Evolutionary conservation across 225 moss, liverwort and hornwort species (phyloP).

Genomic region (Pseudoscleropodium purum): DNA sequence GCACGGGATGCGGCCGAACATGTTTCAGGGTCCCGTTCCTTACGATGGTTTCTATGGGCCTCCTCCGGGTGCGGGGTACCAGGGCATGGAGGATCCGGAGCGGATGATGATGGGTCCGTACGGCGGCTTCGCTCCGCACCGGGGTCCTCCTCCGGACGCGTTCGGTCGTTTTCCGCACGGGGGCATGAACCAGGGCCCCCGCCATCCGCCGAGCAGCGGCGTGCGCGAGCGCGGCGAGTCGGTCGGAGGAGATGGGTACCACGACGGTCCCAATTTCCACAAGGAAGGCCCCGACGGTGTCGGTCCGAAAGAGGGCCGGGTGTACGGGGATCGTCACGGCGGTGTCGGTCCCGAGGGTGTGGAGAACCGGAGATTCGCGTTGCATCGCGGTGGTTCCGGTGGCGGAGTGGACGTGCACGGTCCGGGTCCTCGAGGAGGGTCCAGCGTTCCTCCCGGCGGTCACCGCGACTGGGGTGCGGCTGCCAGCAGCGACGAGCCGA

Average conservation of each 20-base stretch:
- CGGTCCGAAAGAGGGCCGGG: slow-evolving; percentile 43
- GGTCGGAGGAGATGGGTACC: slow-evolving; percentile 63
- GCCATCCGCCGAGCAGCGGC: slow-evolving; percentile 36
- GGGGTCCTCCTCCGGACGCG: slow-evolving; percentile 75
- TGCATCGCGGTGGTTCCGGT: background rate
- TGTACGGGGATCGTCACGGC: slow-evolving; percentile 17
- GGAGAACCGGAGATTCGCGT: slow-evolving; percentile 39
- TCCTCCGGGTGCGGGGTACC: slow-evolving; percentile 53
- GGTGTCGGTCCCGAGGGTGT: slow-evolving; percentile 18
- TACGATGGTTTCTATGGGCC: slow-evolving; percentile 84
- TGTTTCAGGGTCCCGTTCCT: slow-evolving; percentile 82
- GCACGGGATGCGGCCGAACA: slow-evolving; percentile 71
- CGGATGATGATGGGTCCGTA: slow-evolving; percentile 82
- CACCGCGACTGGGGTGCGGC: slow-evolving; percentile 97
- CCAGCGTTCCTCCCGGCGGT: slow-evolving; percentile 34
- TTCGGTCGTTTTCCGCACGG: slow-evolving; percentile 69
- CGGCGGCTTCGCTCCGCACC: slow-evolving; percentile 52
- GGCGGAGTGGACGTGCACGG: slow-evolving; percentile 17
- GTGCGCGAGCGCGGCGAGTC: slow-evolving; percentile 60
- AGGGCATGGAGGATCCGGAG: slow-evolving; percentile 77
- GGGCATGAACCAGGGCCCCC: slow-evolving; percentile 62
- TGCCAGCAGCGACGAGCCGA: slow-evolving; percentile 93
- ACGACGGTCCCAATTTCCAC: slow-evolving; percentile 51
- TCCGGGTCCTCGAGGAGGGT: slow-evolving; percentile 34
- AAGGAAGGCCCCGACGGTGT: slow-evolving; percentile 39